These are phyloP conservation scores for Hypoxylon rubiginosum DNA, from an alignment of 2,329 filamentous ascomycete species.

Conservation along the genomic window DNA sequence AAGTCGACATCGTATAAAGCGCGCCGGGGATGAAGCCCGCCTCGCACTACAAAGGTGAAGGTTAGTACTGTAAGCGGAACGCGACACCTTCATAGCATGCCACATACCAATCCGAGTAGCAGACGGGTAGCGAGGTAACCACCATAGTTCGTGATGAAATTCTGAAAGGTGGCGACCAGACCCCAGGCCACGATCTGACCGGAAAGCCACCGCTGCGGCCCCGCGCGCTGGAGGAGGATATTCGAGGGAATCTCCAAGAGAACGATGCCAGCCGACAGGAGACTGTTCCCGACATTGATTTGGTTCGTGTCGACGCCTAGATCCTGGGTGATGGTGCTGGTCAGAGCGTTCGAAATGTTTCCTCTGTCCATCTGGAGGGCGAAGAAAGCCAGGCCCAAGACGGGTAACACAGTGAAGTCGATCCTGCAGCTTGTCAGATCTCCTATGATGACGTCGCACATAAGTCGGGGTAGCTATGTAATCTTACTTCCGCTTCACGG, in stretches of 20 bases:
- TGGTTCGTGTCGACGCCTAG: conserved; percentile 47
- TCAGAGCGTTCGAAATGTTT: conserved; percentile 53
- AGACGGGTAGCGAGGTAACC: conserved; percentile 61
- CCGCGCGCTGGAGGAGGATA: conserved; percentile 50
- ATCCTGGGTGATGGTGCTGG: conserved; percentile 49
- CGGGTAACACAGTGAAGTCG: conserved; percentile 51
- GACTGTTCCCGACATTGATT: conserved; percentile 51
- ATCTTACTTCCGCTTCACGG: conserved; percentile 51
- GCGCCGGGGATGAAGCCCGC: conserved; percentile 66
- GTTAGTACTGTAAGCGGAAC: conserved; percentile 8
- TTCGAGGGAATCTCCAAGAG: conserved; percentile 53
- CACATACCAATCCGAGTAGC: conserved; percentile 57
- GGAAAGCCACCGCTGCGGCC: conserved; percentile 50
- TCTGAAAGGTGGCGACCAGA: conserved; percentile 50
- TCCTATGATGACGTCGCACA: background rate
- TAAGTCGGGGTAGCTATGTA: background rate
- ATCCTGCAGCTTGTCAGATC: conserved; percentile 36
- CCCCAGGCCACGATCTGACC: conserved; percentile 54
- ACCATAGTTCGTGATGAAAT: conserved; percentile 55
- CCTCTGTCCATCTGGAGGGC: conserved; percentile 52
- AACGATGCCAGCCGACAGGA: conserved; percentile 51
- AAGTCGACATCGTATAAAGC: conserved; percentile 65
- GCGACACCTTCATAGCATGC: background rate
- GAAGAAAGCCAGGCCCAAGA: conserved; percentile 52
- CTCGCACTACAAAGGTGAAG: conserved; percentile 52